Percentiles rank a stretch among this genome's conserved stretches.
Evolutionary conservation across 2,329 filamentous ascomycete species (phyloP).

Genomic region (Colletotrichum sp.): DNA sequence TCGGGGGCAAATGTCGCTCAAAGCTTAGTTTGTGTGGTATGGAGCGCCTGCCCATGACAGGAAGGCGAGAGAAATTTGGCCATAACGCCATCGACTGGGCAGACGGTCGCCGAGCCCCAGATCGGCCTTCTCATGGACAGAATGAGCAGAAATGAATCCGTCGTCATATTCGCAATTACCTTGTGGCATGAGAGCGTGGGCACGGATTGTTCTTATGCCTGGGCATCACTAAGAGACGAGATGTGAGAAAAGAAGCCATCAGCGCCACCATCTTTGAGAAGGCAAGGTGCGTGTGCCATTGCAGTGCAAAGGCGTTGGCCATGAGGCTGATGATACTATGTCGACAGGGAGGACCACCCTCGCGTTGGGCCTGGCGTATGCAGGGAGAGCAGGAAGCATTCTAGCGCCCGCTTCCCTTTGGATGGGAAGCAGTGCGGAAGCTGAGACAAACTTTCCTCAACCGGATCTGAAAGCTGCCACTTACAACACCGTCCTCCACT

Average conservation of each 20-base stretch:
- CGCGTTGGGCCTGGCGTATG: background rate
- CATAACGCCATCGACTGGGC: background rate
- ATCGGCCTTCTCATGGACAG: background rate
- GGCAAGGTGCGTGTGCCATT: background rate
- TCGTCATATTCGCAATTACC: background rate
- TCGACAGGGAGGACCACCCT: background rate
- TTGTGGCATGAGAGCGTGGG: background rate
- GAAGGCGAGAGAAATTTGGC: background rate
- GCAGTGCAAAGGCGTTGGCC: background rate
- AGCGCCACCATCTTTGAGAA: background rate
- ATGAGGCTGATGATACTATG: background rate
- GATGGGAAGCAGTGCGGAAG: background rate
- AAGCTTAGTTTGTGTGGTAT: background rate
- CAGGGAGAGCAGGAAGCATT: background rate
- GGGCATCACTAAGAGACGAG: background rate
- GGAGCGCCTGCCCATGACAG: background rate
- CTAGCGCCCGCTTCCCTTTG: background rate
- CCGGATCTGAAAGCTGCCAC: background rate
- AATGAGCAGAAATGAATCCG: background rate
- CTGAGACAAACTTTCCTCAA: background rate
- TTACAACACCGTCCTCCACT: background rate
- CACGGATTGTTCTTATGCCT: background rate
- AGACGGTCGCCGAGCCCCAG: background rate
- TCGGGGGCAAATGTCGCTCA: background rate
- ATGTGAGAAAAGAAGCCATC: background rate